Evolutionary conservation across 2,329 filamentous ascomycete species (phyloP).

Genomic region (Cadophora gregata): DNA sequence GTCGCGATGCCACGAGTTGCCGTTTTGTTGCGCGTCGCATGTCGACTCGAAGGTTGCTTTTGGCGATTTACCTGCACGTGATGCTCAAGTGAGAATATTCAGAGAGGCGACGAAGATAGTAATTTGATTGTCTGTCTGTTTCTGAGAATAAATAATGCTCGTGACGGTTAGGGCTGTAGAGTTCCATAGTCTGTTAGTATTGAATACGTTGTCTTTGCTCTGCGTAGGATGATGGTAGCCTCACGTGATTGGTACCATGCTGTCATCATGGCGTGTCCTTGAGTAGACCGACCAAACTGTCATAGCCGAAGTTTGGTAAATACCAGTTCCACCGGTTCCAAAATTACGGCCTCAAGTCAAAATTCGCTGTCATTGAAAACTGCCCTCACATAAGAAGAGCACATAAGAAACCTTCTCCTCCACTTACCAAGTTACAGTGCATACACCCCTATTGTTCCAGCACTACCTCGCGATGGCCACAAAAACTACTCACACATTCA

Average conservation of each 20-base stretch:
- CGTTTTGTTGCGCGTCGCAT: slow-evolving; percentile 17
- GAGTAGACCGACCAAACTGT: neutral
- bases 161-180: no score
- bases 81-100: neutral
- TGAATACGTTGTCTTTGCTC: no score
- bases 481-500: slow-evolving; percentile 9
- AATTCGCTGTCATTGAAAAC: no score
- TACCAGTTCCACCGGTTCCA: neutral
- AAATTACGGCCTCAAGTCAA: no score
- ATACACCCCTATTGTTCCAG: no score
- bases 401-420: neutral
- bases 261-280: neutral
- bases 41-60: neutral
- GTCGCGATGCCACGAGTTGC: slow-evolving; percentile 15
- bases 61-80: neutral
- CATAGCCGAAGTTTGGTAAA: neutral
- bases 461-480: slow-evolving; percentile 13
- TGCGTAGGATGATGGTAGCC: no score
- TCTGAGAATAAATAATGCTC: no score
- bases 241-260: neutral
- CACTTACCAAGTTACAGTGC: no score
- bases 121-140: neutral
- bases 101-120: neutral
- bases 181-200: no score
- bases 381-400: no score